Evolutionary conservation across 169 alveolate species (phyloP), one percentile per base, ranked within the genome.

Genomic region (Fabrea salina): DNA sequence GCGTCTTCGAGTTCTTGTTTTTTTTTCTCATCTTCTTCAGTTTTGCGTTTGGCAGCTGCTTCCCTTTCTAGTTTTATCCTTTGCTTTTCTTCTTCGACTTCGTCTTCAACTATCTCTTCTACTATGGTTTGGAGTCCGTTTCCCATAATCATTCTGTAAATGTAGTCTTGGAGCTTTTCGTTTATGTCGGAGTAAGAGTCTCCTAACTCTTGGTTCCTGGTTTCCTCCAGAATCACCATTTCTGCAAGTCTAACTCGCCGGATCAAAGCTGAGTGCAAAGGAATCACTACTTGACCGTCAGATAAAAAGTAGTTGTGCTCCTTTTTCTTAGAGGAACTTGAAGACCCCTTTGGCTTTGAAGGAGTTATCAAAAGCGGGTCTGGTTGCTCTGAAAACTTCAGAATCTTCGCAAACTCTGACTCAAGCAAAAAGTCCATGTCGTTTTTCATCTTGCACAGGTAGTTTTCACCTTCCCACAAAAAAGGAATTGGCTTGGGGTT

Each of bases 291-390:
- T n/a, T 13, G 11, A 13, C 78, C 78, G 2, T 67, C 78, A 61
- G 32, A 47, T 13, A 61, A 16, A 61, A 61, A 61, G 39, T 61
- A 61, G 32, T 37, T 37, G 19, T 13, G 51, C 16, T 61, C 74
- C 39, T 30, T 27, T 30, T 32, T 61, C 3, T 51, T 61, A 13
- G 41, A 13, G 8, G 25, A 8, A 13, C 39, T 27, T 2, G n/a
- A 0, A 8, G 16, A n/a, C 39, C 74, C 74, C 8, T 13, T 13
- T 8, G 41, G 74, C 25, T 1, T 37, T n/a, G 74, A 61, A 16
- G 78, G 78, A 0, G 35, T 19, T 43, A 40, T 32, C 7, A 67
- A 41, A n/a, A 67, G 30, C 13, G 78, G 78, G 59, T 67, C 78
- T 19, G 35, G 37, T 2, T 67, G 19, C 13, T 67, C 78, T 1